Conservation (phyloP, 1,139 yeast genomes). For the Saccharomyces hybrid region DNA sequence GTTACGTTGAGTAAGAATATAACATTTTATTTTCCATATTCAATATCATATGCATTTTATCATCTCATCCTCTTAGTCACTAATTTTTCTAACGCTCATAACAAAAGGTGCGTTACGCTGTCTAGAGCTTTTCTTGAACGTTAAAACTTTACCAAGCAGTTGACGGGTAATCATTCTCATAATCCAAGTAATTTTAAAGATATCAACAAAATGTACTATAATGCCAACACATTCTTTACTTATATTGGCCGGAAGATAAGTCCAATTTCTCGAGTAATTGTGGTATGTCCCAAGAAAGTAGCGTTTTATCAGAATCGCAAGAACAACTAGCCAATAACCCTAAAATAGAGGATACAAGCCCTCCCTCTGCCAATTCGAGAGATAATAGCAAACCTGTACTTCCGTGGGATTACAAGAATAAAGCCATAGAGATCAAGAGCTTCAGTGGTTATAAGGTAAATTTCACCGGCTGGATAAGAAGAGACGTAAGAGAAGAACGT, state of each 20-base stretch:
- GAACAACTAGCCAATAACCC: constrained; percentile 5
- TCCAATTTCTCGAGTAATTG: not conserved
- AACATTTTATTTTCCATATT: too few relatives aligned
- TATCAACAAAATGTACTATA: not conserved
- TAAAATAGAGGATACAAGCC: constrained; percentile 5
- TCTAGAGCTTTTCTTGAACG: not conserved
- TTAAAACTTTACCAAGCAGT: not conserved
- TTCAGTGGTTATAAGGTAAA: constrained; percentile 23
- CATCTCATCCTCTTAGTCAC: too few relatives aligned
- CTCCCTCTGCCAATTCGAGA: not conserved
- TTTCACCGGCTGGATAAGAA: constrained; percentile 23
- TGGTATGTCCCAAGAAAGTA: constrained; percentile 5
- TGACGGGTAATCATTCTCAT: not conserved
- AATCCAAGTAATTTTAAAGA: not conserved
- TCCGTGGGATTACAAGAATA: constrained; percentile 18
- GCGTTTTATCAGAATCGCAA: constrained; percentile 3
- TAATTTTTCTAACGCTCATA: too few relatives aligned
- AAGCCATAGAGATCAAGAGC: constrained; percentile 16
- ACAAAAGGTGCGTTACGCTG: not conserved
- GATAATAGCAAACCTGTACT: constrained; percentile 7
- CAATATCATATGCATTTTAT: not conserved
- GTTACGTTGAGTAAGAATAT: not conserved
- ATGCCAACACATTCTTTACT: not conserved
- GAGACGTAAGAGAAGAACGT: constrained; percentile 11
- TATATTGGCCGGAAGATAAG: not conserved